Conservation (phyloP, 352 stramenopile species). For the Pythium rishiriense region DNA sequence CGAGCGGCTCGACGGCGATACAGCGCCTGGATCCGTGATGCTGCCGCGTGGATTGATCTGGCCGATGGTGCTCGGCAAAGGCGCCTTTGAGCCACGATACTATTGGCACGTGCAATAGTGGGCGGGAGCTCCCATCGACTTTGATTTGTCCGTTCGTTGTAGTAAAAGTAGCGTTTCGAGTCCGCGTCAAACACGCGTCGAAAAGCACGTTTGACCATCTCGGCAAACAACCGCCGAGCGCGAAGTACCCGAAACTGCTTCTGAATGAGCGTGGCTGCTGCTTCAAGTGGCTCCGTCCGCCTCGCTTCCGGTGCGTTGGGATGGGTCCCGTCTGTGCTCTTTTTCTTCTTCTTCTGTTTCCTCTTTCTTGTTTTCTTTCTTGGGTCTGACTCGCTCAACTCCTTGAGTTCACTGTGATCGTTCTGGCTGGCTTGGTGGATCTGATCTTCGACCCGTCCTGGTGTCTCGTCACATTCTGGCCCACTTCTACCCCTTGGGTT, state of each 20-base stretch:
- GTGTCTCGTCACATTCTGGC: not conserved
- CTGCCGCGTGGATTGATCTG: conserved; percentile 10
- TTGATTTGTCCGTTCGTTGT: conserved; percentile 35
- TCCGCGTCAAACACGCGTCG: conserved; percentile 34
- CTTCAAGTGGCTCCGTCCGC: not conserved
- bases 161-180: conserved; percentile 49
- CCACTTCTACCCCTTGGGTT: not conserved
- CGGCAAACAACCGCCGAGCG: conserved; percentile 27
- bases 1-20: conserved; percentile 27
- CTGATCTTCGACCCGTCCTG: not conserved
- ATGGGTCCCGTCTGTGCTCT: conserved; percentile 7
- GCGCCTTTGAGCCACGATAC: not conserved
- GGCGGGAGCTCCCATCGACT: conserved; percentile 42
- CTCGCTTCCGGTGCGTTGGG: not conserved
- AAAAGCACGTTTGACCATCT: conserved; percentile 33
- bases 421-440: not conserved
- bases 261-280: conserved; percentile 31
- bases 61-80: not conserved
- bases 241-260: conserved; percentile 30
- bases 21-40: conserved; percentile 27
- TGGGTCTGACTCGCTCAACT: not conserved
- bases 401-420: not conserved
- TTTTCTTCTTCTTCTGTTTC: not conserved
- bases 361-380: not conserved
- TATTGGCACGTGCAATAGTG: conserved; percentile 9